A percentile compares a stretch with the other conserved stretches of the same genome.
Conservation (phyloP, 2,329 filamentous ascomycete genomes). For the Aspergillus quadrilineatus region DNA sequence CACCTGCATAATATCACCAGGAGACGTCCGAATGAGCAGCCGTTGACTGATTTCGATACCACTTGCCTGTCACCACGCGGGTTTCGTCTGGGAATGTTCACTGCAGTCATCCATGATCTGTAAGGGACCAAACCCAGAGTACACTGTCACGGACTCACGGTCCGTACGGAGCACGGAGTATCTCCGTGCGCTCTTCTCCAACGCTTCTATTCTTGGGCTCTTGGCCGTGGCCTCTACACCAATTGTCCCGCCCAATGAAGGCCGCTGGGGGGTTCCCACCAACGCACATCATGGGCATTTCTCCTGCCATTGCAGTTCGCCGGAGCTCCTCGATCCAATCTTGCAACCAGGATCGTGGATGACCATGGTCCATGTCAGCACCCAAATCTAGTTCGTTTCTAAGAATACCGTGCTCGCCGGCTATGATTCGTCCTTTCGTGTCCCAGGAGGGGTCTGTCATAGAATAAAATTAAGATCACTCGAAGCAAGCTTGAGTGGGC, state of each 20-base stretch:
- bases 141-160: background rate
- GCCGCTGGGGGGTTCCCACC: background rate
- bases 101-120: background rate
- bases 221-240: too few relatives aligned
- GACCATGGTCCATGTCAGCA: constrained; percentile 10
- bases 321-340: background rate
- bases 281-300: background rate
- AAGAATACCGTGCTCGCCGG: background rate
- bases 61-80: constrained; percentile 3
- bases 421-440: background rate
- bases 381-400: constrained; percentile 1
- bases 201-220: background rate
- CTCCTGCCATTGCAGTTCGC: too few relatives aligned
- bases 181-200: background rate
- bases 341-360: background rate
- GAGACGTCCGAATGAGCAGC: background rate
- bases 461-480: constrained; percentile 3
- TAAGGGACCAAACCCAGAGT: constrained; percentile 1
- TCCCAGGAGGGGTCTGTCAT: too few relatives aligned
- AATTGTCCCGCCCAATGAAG: background rate
- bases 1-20: background rate
- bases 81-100: background rate
- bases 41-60: background rate
- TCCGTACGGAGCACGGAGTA: too few relatives aligned
- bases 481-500: background rate